Percentiles rank a stretch among this genome's conserved stretches.
Evolutionary conservation across 257 asterid species (phyloP).

Genomic region (Petrea volubilis): DNA sequence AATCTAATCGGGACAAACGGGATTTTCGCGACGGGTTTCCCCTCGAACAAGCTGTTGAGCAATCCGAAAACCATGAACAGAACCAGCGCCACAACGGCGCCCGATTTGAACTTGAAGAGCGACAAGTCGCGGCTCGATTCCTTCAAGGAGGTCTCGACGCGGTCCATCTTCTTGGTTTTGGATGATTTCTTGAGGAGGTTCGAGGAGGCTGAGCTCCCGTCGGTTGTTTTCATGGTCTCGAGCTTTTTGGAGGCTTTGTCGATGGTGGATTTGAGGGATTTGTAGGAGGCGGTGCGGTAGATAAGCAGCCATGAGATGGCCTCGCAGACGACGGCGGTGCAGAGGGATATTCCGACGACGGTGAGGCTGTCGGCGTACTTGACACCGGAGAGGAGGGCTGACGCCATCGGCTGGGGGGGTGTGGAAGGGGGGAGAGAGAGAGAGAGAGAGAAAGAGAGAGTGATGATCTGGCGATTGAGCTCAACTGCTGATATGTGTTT

Average conservation of each 20-base stretch:
- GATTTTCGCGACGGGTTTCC: slow-evolving; percentile 80
- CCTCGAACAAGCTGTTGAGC: slow-evolving; percentile 83
- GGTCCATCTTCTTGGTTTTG: slow-evolving; percentile 81
- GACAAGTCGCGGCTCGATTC: slow-evolving; percentile 93
- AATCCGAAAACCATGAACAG: slow-evolving; percentile 85
- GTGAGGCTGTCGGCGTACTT: slow-evolving; percentile 77
- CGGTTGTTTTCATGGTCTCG: slow-evolving; percentile 77
- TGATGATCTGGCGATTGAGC: no score
- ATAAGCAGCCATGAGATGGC: slow-evolving; percentile 90
- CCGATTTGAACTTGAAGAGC: slow-evolving; percentile 90
- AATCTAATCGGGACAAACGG: slow-evolving; percentile 78
- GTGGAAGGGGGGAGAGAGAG: slow-evolving; percentile 90
- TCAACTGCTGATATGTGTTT: no score
- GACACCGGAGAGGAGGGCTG: slow-evolving; percentile 46
- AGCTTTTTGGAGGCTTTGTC: slow-evolving; percentile 98
- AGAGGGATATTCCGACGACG: slow-evolving; percentile 69
- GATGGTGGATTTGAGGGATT: slow-evolving; percentile 87
- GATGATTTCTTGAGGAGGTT: slow-evolving; percentile 53
- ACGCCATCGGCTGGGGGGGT: slow-evolving; percentile 70
- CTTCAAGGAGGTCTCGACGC: slow-evolving; percentile 79
- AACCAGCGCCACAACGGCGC: slow-evolving; percentile 86
- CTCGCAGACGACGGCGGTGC: slow-evolving; percentile 88
- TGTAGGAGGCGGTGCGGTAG: slow-evolving; percentile 92
- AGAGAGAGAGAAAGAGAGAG: no score
- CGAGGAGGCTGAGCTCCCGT: slow-evolving; percentile 34